Evolutionary conservation across 1,284 basidiomycete species (phyloP).

Genomic region (Sphagnurus paluster): DNA sequence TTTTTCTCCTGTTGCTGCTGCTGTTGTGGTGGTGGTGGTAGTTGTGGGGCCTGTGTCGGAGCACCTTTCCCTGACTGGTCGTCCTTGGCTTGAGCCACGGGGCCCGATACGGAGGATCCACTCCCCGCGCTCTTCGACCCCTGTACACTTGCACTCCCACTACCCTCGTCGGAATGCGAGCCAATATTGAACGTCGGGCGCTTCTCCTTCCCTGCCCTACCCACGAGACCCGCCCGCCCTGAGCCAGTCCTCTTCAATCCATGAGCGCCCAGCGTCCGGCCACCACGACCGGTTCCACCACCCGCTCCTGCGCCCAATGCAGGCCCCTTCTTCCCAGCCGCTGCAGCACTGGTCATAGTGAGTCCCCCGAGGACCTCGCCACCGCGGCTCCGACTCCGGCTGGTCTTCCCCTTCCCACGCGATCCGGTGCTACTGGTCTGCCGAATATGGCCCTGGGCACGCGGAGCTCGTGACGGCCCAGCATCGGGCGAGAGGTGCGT

Average conservation of each 20-base stretch:
- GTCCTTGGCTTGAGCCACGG: neutral
- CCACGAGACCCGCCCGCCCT: conserved; percentile 2
- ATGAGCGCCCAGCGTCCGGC: conserved; percentile 4
- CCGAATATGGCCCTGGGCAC: conserved; percentile 11
- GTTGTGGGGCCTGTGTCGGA: no score
- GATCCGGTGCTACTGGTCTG: conserved; percentile 12
- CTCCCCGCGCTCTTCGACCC: conserved; percentile 47
- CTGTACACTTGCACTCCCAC: conserved; percentile 23
- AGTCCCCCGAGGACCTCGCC: conserved; percentile 13
- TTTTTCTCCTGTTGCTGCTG: no score
- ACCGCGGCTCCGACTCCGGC: conserved; percentile 20
- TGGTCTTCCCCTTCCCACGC: conserved; percentile 13
- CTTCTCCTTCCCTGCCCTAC: conserved; percentile 22
- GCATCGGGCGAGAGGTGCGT: conserved; percentile 1
- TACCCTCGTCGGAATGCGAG: conserved; percentile 47
- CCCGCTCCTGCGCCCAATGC: conserved; percentile 1
- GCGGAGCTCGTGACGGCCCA: conserved; percentile 1
- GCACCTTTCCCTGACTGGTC: neutral
- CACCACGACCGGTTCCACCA: no score
- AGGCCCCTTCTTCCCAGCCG: neutral
- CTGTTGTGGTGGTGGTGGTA: neutral
- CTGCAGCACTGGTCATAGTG: conserved; percentile 17
- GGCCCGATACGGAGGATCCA: conserved; percentile 27
- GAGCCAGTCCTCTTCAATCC: conserved; percentile 5
- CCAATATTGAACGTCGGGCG: conserved; percentile 55